Conservation (phyloP, 176 grass and related monocot genomes). For the Musa beccarii region DNA sequence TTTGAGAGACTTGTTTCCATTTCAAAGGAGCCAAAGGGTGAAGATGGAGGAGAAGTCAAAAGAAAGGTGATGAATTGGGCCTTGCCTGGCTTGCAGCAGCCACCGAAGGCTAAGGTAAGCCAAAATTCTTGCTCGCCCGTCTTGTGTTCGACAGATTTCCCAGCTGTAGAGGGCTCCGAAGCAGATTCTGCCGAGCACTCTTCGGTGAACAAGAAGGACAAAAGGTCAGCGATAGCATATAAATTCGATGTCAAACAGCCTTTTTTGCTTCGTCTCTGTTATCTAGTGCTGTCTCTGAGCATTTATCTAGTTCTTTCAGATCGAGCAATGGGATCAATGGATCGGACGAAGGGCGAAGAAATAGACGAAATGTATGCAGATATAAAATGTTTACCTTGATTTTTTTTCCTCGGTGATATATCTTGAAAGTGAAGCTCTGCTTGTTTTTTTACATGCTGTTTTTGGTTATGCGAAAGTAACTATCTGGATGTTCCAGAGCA, state of each 20-base stretch:
- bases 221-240: neutral
- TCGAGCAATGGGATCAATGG: constrained; percentile 6
- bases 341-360: constrained; percentile 1
- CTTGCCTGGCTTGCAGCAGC: constrained; percentile 23
- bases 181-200: too few relatives aligned
- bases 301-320: neutral
- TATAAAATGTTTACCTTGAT: neutral
- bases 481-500: neutral
- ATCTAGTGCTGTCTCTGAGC: neutral
- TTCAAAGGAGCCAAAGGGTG: constrained; percentile 3
- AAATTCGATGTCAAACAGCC: neutral
- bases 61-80: constrained; percentile 30
- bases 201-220: neutral
- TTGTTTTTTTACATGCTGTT: too few relatives aligned
- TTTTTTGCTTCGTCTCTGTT: too few relatives aligned
- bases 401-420: neutral
- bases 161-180: neutral
- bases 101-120: constrained; percentile 13
- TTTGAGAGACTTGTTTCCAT: constrained; percentile 50
- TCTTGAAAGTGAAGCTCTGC: too few relatives aligned
- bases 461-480: neutral
- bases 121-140: constrained; percentile 28
- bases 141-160: constrained; percentile 16
- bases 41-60: constrained; percentile 6
- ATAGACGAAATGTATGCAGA: neutral